Evolutionary conservation across 176 grass and related monocot species (phyloP), one percentile per base, ranked within the genome.

Genomic region (Cymbopogon citratus): DNA sequence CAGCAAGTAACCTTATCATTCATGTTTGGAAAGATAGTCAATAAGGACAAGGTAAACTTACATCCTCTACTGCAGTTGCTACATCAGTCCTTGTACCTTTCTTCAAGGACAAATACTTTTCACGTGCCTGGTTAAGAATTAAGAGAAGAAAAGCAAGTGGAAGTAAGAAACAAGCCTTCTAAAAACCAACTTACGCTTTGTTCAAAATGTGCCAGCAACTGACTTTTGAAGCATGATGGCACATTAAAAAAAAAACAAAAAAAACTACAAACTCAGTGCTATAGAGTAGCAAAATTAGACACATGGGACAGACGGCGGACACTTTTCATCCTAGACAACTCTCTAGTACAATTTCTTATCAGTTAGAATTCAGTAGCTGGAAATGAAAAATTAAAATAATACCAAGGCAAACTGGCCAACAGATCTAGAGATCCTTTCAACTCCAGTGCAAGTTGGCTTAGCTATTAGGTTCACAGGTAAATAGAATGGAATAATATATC

Each of bases 81-180:
- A 99, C 66, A 6, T 99, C 91, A 56, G 91, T 84, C 51, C 92
- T 85, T 80, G 97, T 99, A 74, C 93, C 97, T 87, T 99, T 99
- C 77, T 87, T 99, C 89, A 99, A 87, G 66, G 97, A 91, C 72
- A 99, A 70, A 76, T 93, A 96, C 75, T 83, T 99, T 80, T 96
- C 97, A 66, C 93, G 93, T 67, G 87, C 97, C 97, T 99, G 81
- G 28, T 14, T 46, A 78, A 49, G 41, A 88, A 73, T 14, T 46
- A 78, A 49, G 41, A 88, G 69, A 68, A 60, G 9, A 60, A 64
- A 73, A 39, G 28, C 52, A 87, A 51, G 49, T 25, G 41, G 24
- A 78, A 85, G 21, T 81, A 21, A 57, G 23, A 34, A 36, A 69
- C 60, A 68, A 70, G 60, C 13, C 67, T 80, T 45, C 29, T 59